Evolutionary conservation across 495 filamentous ascomycete species (phyloP).

Genomic region (Penicillium goetzii): DNA sequence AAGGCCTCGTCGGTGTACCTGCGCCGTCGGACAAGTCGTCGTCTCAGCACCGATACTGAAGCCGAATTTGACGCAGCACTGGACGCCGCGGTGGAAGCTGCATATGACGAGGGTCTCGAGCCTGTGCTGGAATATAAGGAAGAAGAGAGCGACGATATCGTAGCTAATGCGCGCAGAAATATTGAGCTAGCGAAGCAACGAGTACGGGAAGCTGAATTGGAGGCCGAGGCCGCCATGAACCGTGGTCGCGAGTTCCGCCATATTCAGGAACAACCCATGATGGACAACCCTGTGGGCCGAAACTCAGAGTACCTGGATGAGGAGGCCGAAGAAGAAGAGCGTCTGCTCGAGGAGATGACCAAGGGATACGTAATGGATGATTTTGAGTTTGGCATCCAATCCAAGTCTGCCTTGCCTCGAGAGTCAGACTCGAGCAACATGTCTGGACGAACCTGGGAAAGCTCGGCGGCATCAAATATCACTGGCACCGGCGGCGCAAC

Average conservation of each 20-base stretch:
- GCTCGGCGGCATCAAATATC: slow-evolving; percentile 77
- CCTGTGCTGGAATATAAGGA: slow-evolving; percentile 57
- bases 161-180: slow-evolving; percentile 65
- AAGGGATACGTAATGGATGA: slow-evolving; percentile 85
- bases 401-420: slow-evolving; percentile 77
- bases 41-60: slow-evolving; percentile 75
- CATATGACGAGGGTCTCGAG: slow-evolving; percentile 91
- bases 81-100: slow-evolving; percentile 94
- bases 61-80: slow-evolving; percentile 94
- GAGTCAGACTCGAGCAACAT: slow-evolving; percentile 88
- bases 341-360: slow-evolving; percentile 91
- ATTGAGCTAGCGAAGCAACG: slow-evolving; percentile 79
- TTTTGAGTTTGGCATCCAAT: slow-evolving; percentile 75
- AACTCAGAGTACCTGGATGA: slow-evolving; percentile 62
- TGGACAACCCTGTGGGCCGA: slow-evolving; percentile 39
- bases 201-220: slow-evolving; percentile 75
- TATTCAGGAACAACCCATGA: slow-evolving; percentile 36
- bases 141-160: slow-evolving; percentile 43
- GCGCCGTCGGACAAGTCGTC: slow-evolving; percentile 66
- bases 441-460: slow-evolving; percentile 85
- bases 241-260: slow-evolving; percentile 47
- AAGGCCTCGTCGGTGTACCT: slow-evolving; percentile 71
- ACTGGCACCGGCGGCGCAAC: slow-evolving; percentile 72
- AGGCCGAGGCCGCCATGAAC: slow-evolving; percentile 67
- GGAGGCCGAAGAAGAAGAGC: slow-evolving; percentile 89